Base-by-base conservation (phyloP, 2,329 filamentous ascomycete genomes). In the Pseudophaeomoniella oleicola region DNA sequence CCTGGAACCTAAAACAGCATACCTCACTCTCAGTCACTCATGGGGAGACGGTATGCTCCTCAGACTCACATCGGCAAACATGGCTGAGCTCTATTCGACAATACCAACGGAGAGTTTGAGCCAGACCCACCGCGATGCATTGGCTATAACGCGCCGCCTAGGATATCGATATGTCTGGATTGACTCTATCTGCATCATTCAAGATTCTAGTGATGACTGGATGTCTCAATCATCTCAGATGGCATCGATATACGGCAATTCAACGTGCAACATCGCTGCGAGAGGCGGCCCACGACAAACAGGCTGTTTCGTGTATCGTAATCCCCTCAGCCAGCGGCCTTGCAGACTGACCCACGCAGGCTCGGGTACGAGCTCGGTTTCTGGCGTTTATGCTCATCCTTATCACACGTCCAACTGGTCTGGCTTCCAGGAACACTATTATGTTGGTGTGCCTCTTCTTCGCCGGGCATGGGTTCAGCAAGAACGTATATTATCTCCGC, bases 211-310 rank as follows among this genome's bases (percentile, higher is more conserved):
- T 16, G 30, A 32, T 10, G 30, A 32, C 30, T 32, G 30, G 30
- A 32, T 10, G 30, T n/a, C 30, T 5, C 5, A 43, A 32, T 39
- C 41, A 6, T 27, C 14, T 11, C 22, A 37, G 19, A 39, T 39
- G 37, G 37, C 32, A 16, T 13, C 18, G 19, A 32, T 43, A n/a
- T 43, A 39, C 19, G 41, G 41, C 4, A 41, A 41, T 18, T 33
- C 41, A 14, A 17, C 38, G 11, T 41, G 39, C 27, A 43, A 43
- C 15, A 43, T 43, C 11, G 51, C 1, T 11, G 41, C 1, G 13
- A 32, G 17, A 32, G 30, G 30, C 10, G 30, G 13, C 5, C 14
- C 30, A n/a, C 10, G 30, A n/a, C 30, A 32, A 10, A 14, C 30
- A n/a, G 30, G 30, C 17, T 32, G 30, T 14, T 32, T 32, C 30